A percentile compares a stretch with the other conserved stretches of the same genome.
Evolutionary conservation across 2,329 filamentous ascomycete species (phyloP).

Genomic region (Ascochyta rabiei): DNA sequence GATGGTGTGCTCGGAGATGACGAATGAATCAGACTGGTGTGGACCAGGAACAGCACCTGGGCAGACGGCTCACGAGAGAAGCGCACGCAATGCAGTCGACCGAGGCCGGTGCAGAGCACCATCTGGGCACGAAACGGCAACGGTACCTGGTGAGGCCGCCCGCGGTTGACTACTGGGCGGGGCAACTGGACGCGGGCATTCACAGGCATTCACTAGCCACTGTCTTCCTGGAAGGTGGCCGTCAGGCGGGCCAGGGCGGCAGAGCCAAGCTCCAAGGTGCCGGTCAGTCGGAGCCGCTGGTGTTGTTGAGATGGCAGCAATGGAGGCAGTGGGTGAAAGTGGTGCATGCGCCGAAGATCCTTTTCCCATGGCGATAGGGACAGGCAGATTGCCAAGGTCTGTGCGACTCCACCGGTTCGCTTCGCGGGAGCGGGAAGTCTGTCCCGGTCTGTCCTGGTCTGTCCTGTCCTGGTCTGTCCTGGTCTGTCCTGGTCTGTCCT

Average conservation of each 20-base stretch:
- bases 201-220: neutral
- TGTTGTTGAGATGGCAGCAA: conserved; percentile 11
- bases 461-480: no score
- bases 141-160: conserved; percentile 10
- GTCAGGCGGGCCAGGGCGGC: neutral
- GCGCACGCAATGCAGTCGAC: no score
- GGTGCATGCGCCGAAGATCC: conserved; percentile 10
- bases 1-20: conserved; percentile 12
- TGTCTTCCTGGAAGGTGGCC: conserved; percentile 14
- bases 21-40: conserved; percentile 1
- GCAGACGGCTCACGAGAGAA: conserved; percentile 1
- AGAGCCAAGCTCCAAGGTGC: conserved; percentile 2
- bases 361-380: neutral
- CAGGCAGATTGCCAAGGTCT: neutral
- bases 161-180: conserved; percentile 7
- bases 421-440: conserved; percentile 13
- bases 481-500: no score
- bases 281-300: conserved; percentile 8
- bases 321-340: conserved; percentile 11
- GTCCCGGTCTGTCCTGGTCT: no score
- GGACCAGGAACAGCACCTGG: conserved; percentile 1
- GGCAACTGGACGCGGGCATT: neutral
- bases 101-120: neutral
- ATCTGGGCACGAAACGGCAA: conserved; percentile 6
- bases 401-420: conserved; percentile 19